Base-by-base conservation (phyloP, 805 yeast genomes). In the Sugiyamaella mastotermitis region DNA sequence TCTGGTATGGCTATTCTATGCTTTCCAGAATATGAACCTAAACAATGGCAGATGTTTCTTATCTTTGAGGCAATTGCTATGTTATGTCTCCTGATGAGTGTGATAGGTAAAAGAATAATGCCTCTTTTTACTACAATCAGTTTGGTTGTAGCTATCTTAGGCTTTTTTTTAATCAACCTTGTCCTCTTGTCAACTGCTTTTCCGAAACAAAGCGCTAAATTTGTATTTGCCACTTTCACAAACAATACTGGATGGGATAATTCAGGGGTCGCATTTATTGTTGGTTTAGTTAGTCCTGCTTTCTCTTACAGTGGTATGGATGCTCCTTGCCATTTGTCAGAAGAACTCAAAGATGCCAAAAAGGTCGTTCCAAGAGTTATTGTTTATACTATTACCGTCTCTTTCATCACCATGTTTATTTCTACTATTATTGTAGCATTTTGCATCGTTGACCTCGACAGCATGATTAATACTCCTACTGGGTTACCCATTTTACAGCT, bases 401-500 rank as follows among this genome's bases (percentile, higher is more conserved):
- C 54, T 18, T 45, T 45, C 27, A 11, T 38, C 8, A 49, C 49
- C 29, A 56, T 55, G 13, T 40, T 48, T 27, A 28, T 19, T 19
- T 50, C 42, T 33, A 43, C 53, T 26, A 41, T 55, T 13, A 51
- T 50, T 15, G 39, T 52, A 15, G 40, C 50, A 43, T 68, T 79
- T 16, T 82, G 82, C 28, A 59, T 83, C 28, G 94, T 92, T 0
- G 83, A 83, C 42, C 55, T 78, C 15, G 61, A 68, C 15, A 65
- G 71, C 35, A 78, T 83, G 5, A 79, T 78, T 41, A 72, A 82
- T 33, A 72, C 82, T 69, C 92, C 94, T n/a, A 83, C 83, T 41
- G 90, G 83, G 37, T 65, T 80, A 46, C 81, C 82, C 7, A 80
- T 83, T 60, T 78, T 80, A 43, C 83, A 80, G 55, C 79, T 78